Evolutionary conservation across 345 rosid genomes (phyloP).

Genomic region (Arabidopsis suecica): DNA sequence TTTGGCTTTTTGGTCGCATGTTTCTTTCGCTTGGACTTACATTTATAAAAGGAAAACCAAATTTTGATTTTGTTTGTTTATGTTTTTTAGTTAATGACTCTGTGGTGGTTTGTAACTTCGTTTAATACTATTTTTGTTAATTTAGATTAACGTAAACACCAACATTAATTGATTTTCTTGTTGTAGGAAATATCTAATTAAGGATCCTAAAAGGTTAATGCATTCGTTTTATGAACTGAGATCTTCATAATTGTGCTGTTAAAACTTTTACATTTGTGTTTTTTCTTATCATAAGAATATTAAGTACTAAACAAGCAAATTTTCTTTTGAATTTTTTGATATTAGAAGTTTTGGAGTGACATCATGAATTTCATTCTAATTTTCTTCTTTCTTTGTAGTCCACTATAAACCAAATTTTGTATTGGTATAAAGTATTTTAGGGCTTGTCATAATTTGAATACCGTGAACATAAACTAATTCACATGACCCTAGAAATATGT

Average conservation of each 20-base stretch:
- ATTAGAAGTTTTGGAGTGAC: background rate
- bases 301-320: background rate
- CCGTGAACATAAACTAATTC: conserved; percentile 10
- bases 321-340: background rate
- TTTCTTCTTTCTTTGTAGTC: background rate
- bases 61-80: background rate
- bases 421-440: background rate
- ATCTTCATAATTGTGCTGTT: conserved; percentile 1
- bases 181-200: conserved; percentile 16
- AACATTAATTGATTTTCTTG: conserved; percentile 27
- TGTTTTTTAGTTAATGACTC: background rate
- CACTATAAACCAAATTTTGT: background rate
- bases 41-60: no score
- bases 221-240: background rate
- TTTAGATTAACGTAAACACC: conserved; percentile 20
- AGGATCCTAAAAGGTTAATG: background rate
- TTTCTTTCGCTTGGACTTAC: conserved; percentile 38
- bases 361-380: background rate
- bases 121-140: background rate
- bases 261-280: background rate
- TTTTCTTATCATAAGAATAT: background rate
- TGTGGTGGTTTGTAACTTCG: conserved; percentile 21
- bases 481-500: conserved; percentile 16
- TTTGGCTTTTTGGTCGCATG: conserved; percentile 40
- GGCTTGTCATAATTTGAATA: background rate